Percentiles rank a stretch among this genome's conserved stretches.
Conservation (phyloP, 2,329 filamentous ascomycete species). For the Diaporthe ilicicola region DNA sequence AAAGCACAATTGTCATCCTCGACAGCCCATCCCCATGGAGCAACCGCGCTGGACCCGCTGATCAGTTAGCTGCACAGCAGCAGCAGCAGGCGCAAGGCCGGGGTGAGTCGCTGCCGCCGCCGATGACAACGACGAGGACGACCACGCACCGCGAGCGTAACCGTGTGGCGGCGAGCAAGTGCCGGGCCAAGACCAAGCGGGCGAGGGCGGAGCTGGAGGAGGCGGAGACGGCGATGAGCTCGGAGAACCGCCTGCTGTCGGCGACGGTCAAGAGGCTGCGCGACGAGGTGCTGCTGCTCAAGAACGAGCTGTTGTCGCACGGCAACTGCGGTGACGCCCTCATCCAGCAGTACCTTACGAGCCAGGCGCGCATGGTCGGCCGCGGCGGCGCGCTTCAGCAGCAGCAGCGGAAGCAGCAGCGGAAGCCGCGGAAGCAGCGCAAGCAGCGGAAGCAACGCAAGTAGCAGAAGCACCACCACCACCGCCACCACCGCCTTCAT, state of each 20-base stretch:
- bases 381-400: not conserved
- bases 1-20: no score
- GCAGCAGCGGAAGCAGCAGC: not conserved
- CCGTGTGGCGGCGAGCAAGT: constrained; percentile 42
- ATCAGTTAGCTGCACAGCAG: not conserved
- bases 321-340: constrained; percentile 39
- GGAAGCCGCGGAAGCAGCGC: not conserved
- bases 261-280: constrained; percentile 36
- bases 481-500: not conserved
- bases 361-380: constrained; percentile 33
- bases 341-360: constrained; percentile 41
- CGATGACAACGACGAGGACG: no score
- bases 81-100: not conserved
- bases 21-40: no score
- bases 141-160: constrained; percentile 39
- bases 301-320: constrained; percentile 42
- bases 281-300: constrained; percentile 43
- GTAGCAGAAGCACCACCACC: no score
- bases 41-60: no score
- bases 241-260: constrained; percentile 35
- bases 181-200: constrained; percentile 42
- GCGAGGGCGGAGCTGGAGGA: constrained; percentile 39
- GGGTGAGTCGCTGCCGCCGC: not conserved
- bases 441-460: not conserved
- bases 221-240: constrained; percentile 34